Base-by-base conservation (phyloP, 2,329 filamentous ascomycete genomes). In the Colletotrichum sp. region DNA sequence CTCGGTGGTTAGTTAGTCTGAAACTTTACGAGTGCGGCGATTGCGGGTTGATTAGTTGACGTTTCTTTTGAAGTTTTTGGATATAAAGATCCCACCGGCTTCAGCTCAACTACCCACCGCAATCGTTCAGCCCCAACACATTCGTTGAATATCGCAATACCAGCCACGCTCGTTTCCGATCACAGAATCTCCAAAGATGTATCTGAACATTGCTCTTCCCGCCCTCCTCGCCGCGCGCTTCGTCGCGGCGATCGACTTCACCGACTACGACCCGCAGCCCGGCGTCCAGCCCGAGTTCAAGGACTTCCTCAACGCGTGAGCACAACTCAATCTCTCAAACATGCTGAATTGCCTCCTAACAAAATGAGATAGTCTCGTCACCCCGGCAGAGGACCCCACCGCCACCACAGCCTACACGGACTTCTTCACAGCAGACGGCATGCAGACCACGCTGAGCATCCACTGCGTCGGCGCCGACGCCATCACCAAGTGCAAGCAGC, bases 391-490 rank as follows among this genome's bases (percentile, higher is more conserved):
- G 30, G 61, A 75, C 18, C 72, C 72, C 36, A 71, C 67, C 18
- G 72, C 72, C 36, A 75, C 68, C 28, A 75, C 72, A 62, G 72
- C 67, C 3, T 75, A 75, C 28, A 75, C 72, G 8, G 72, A 75
- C 52, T 75, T 75, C 61, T 75, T 75, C 61, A 66, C 72, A 6
- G n/a, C 28, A 1, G 72, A 75, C n/a, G 72, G 72, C 52, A 75
- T 75, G 72, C 72, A 75, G 61, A 75, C 72, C 10, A 75, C 72
- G 16, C 30, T 75, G 9, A 75, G 52, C 52, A 75, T 75, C 60
- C 72, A 75, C 52, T 75, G 72, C 36, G 72, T 75, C 28, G 72
- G 72, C 36, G 67, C 61, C 26, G 61, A 34, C 10, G 72, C 72
- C 26, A 75, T 75, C 24, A 71, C 61, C 13, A 71, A 36, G 55